Evolutionary conservation across 2,329 filamentous ascomycete genomes (phyloP).

Genomic region (Colletotrichum kahawae): DNA sequence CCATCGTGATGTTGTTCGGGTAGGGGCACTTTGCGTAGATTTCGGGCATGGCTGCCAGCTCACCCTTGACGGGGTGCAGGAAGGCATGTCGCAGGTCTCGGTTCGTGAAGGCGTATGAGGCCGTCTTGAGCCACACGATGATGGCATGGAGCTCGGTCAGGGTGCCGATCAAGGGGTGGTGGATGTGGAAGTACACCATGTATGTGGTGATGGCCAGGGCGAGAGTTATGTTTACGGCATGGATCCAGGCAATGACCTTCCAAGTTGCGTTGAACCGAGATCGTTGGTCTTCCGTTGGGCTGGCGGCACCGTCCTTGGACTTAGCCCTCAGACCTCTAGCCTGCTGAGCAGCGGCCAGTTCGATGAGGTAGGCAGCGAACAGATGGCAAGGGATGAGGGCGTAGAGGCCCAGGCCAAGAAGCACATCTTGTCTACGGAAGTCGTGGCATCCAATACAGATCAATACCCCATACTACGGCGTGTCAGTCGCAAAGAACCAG

Average conservation of each 20-base stretch:
- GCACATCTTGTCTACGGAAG: conserved; percentile 78
- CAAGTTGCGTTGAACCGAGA: conserved; percentile 77
- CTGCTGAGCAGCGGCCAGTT: conserved; percentile 80
- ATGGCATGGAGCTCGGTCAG: conserved; percentile 90
- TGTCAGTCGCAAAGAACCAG: conserved; percentile 16
- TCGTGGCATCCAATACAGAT: conserved; percentile 92
- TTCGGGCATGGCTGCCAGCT: conserved; percentile 75
- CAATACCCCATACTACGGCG: conserved; percentile 83
- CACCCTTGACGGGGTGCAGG: conserved; percentile 73
- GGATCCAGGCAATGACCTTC: conserved; percentile 79
- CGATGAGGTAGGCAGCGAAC: conserved; percentile 88
- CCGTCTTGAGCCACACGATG: conserved; percentile 94
- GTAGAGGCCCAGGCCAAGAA: conserved; percentile 79
- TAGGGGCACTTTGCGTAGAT: conserved; percentile 87
- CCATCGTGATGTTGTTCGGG: conserved; percentile 85
- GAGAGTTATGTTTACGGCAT: conserved; percentile 82
- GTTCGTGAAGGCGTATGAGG: conserved; percentile 96
- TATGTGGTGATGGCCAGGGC: conserved; percentile 82
- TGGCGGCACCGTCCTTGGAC: conserved; percentile 53
- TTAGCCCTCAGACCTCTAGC: conserved; percentile 72
- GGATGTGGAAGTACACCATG: conserved; percentile 87
- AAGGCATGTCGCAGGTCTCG: conserved; percentile 91
- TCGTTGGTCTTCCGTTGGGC: conserved; percentile 65
- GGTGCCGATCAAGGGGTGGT: conserved; percentile 93
- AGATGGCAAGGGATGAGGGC: conserved; percentile 90